These are phyloP conservation scores for Tirmania nivea DNA, from an alignment of 495 filamentous ascomycete genomes.

Conservation along the genomic window DNA sequence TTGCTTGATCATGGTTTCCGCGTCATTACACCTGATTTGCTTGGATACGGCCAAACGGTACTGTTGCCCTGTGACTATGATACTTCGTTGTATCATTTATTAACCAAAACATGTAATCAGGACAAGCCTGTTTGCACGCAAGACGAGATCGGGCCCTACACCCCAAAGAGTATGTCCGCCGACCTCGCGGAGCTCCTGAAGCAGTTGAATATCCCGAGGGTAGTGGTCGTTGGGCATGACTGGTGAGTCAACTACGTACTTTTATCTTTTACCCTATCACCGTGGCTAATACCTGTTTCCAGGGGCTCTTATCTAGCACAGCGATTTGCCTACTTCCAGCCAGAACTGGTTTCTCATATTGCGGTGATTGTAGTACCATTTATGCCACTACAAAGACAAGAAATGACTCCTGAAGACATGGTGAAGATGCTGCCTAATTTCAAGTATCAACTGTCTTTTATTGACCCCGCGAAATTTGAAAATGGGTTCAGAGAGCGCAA, in stretches of 20 bases:
- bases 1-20: slow-evolving; percentile 44
- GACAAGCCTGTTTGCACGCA: slow-evolving; percentile 37
- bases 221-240: slow-evolving; percentile 69
- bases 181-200: slow-evolving; percentile 45
- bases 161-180: slow-evolving; percentile 42
- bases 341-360: slow-evolving; percentile 44
- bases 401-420: slow-evolving; percentile 26
- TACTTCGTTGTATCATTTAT: too few relatives aligned
- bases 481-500: slow-evolving; percentile 22
- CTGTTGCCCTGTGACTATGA: neutral
- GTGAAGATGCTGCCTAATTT: slow-evolving; percentile 46
- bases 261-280: too few relatives aligned
- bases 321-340: slow-evolving; percentile 48
- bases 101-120: slow-evolving; percentile 15
- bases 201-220: slow-evolving; percentile 33
- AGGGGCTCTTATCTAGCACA: slow-evolving; percentile 38
- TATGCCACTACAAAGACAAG: slow-evolving; percentile 23
- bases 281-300: neutral
- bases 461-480: slow-evolving; percentile 31
- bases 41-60: slow-evolving; percentile 63
- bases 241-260: slow-evolving; percentile 35
- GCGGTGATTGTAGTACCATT: slow-evolving; percentile 68
- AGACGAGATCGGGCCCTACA: slow-evolving; percentile 33
- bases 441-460: slow-evolving; percentile 63
- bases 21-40: slow-evolving; percentile 57